Base-by-base conservation (phyloP, 768 basidiomycete genomes). In the Suillus hirtellus region DNA sequence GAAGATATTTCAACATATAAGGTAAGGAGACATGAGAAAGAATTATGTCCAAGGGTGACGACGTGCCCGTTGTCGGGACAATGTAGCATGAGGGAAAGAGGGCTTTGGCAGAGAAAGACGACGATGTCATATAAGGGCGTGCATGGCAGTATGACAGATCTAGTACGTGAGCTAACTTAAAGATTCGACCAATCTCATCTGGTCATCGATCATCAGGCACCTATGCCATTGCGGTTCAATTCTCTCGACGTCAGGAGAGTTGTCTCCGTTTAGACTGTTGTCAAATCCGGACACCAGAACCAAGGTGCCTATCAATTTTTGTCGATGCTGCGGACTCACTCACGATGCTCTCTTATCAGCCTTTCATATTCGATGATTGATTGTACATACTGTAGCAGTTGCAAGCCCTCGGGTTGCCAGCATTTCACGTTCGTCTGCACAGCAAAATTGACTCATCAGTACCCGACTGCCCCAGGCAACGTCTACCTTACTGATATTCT, bases 361-460 rank as follows among this genome's bases (percentile, higher is more conserved):
- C 65, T 21, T 42, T 63, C 31, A 69, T 61, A 53, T 72, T 72
- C 64, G 67, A 38, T 75, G 78, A 38, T 75, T 93, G 62, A 91
- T 1, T 24, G 24, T 24, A 90, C 65, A 89, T 96, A 61, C 74
- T 86, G 42, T 83, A 83, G n/a, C 93, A 96, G 74, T 80, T 97
- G 54, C 80, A 81, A 42, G 81, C 82, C n/a, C 85, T 98, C 49
- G 84, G 82, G 11, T 77, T 98, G 53, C 81, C 84, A 5, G 80
- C 82, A 7, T 99, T 99, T 71, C 79, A 89, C 73, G 96, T 96
- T 24, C 85, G 91, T 68, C 81, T 86, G 61, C 96, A 99, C 76
- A 87, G 87, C 70, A 96, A 96, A 24, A 90, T 96, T 40, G 94
- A 95, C 76, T 31, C 31, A 96, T 95, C 65, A 80, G 92, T 87